Evolutionary conservation across 371 early-diverging fungal species (phyloP).

Genomic region (Lichtheimia ramosa): DNA sequence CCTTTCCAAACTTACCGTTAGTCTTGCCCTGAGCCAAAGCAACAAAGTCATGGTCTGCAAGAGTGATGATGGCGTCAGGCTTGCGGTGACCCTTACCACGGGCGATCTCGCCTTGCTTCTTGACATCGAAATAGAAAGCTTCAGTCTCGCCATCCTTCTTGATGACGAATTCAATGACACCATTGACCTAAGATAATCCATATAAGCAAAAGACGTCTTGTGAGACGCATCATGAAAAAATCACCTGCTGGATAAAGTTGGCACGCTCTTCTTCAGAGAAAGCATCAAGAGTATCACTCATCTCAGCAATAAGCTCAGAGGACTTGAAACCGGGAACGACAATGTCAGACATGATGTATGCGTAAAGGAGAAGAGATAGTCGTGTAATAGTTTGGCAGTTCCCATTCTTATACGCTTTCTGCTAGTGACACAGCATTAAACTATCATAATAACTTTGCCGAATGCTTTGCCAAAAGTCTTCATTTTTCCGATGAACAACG

Average conservation of each 20-base stretch:
- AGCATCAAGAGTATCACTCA: constrained; percentile 34
- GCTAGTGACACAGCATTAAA: too few relatives aligned
- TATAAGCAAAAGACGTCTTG: not conserved
- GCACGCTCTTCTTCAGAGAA: constrained; percentile 35
- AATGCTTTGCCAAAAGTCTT: too few relatives aligned
- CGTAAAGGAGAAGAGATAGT: not conserved
- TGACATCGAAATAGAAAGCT: constrained; percentile 77
- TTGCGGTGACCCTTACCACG: constrained; percentile 61
- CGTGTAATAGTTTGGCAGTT: too few relatives aligned
- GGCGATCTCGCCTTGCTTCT: constrained; percentile 61
- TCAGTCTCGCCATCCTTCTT: constrained; percentile 70
- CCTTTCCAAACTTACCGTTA: constrained; percentile 53
- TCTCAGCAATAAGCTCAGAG: constrained; percentile 42
- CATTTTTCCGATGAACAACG: too few relatives aligned
- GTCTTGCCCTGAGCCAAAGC: constrained; percentile 83
- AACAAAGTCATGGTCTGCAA: constrained; percentile 83
- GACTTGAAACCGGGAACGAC: constrained; percentile 47
- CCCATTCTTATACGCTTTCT: too few relatives aligned
- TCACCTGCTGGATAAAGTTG: constrained; percentile 43
- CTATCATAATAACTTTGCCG: too few relatives aligned
- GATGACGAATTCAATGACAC: constrained; percentile 84
- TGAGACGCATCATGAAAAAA: not conserved
- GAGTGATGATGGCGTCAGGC: constrained; percentile 65
- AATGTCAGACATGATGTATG: constrained; percentile 39
- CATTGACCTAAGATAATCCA: constrained; percentile 59